phyloP scores from a whole-genome alignment of 1,139 yeast species.

The Yamadazyma atmosphaerica region DNA sequence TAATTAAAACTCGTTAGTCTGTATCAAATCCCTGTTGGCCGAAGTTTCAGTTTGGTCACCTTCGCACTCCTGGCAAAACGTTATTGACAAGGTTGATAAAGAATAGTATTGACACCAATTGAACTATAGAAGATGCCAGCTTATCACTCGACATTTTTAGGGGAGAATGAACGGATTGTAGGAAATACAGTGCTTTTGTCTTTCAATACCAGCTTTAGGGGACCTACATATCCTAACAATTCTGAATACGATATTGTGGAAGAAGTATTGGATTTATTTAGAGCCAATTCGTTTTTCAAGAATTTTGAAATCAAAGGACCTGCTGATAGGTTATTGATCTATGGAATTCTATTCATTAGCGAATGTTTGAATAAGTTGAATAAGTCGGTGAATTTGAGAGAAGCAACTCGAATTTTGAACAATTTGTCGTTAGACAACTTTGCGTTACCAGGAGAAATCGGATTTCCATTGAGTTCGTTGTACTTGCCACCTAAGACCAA shows the following conservation, averaged over 20 bases:
- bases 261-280: slow-evolving; percentile 84
- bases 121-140: slow-evolving; percentile 73
- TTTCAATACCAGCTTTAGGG: slow-evolving; percentile 77
- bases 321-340: slow-evolving; percentile 90
- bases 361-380: slow-evolving; percentile 74
- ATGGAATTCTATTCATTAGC: slow-evolving; percentile 89
- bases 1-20: too few relatives aligned
- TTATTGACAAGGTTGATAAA: too few relatives aligned
- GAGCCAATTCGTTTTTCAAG: slow-evolving; percentile 95
- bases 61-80: background rate
- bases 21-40: slow-evolving; percentile 1
- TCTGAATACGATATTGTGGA: slow-evolving; percentile 90
- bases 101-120: too few relatives aligned
- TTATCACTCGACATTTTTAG: slow-evolving; percentile 85
- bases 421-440: slow-evolving; percentile 87
- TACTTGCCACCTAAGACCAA: slow-evolving; percentile 77
- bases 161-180: slow-evolving; percentile 49
- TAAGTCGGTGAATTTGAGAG: slow-evolving; percentile 47
- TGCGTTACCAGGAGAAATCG: slow-evolving; percentile 91
- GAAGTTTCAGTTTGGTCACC: background rate
- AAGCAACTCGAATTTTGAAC: slow-evolving; percentile 73
- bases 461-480: slow-evolving; percentile 86
- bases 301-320: slow-evolving; percentile 97
- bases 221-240: slow-evolving; percentile 85
- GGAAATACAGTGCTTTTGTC: slow-evolving; percentile 85